Conservation (phyloP, 129 eudicot species). For the Flaveria linearis region DNA sequence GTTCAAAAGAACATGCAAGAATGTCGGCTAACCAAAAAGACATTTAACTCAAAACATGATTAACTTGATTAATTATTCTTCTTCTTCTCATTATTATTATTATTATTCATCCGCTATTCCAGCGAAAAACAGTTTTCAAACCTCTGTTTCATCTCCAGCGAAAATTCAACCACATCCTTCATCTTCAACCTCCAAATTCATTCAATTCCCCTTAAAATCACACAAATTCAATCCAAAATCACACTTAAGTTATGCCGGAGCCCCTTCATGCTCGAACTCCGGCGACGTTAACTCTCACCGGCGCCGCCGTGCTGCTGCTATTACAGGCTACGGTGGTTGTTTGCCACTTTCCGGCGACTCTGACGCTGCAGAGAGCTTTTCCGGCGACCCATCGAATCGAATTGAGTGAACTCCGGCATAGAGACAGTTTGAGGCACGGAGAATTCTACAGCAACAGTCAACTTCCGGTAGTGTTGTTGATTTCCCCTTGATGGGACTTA, state of each 20-base stretch:
- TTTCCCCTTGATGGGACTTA: constrained; percentile 74
- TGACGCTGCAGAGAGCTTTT: no score
- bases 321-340: constrained; percentile 40
- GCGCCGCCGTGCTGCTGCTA: constrained; percentile 15
- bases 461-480: constrained; percentile 66
- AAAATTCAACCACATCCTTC: constrained; percentile 26
- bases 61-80: no score
- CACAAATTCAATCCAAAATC: background rate
- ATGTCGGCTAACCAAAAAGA: constrained; percentile 1
- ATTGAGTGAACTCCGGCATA: no score
- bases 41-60: no score
- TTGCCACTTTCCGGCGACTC: constrained; percentile 44
- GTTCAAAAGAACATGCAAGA: background rate
- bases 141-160: constrained; percentile 26
- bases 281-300: constrained; percentile 37
- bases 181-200: background rate
- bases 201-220: background rate
- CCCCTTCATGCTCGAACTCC: no score
- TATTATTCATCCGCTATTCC: constrained; percentile 20
- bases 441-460: no score
- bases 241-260: constrained; percentile 34
- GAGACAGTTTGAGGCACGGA: no score
- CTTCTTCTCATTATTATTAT: background rate
- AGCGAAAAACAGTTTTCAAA: constrained; percentile 43
- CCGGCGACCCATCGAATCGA: no score